Evolutionary conservation across 2,329 filamentous ascomycete species (phyloP), one percentile per base, ranked within the genome.

Genomic region (Aspergillus sergii): DNA sequence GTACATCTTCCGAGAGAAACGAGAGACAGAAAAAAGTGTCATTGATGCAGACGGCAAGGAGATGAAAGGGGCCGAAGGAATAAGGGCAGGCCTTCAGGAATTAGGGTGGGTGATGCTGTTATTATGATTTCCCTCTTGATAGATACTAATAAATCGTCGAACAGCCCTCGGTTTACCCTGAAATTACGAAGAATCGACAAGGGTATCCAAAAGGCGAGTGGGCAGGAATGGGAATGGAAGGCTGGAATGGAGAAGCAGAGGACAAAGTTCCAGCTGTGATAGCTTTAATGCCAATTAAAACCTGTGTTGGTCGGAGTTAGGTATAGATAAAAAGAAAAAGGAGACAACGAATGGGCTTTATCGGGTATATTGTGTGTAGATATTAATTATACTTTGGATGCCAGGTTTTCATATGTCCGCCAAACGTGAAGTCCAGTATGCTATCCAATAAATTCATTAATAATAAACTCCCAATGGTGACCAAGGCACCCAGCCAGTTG

Each of bases 221-320:
- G 93, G 43, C 87, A 93, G 69, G 92, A 96, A 75, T 98, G 95
- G 94, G 88, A 97, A 76, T 99, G 95, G 95, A 96, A 96, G 81
- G 91, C 91, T 12, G 89, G 89, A 75, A 96, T 95, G 90, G 95
- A 99, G 82, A 97, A 97, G 83, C 85, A 91, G 74, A 86, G 95
- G 73, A 98, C 94, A 69, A 89, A 92, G 76, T 99, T 98, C 82
- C 95, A 96, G 79, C 83, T 99, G 75, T 98, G 70, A 70, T 62
- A 19, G 23, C 14, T 39, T 34, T 10, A 53, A 32, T 34, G 50
- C 28, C n/a, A 30, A 11, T 21, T 19, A 26, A 21, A 21, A 23
- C 32, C 8, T 51, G 19, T 32, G 9, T 32, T 34, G 48, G 11
- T 26, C 34, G 21, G 51, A 55, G 51, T 55, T 34, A 5, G 4